Base-by-base conservation (phyloP, 768 basidiomycete genomes). In the Rhizopogon roseolus region DNA sequence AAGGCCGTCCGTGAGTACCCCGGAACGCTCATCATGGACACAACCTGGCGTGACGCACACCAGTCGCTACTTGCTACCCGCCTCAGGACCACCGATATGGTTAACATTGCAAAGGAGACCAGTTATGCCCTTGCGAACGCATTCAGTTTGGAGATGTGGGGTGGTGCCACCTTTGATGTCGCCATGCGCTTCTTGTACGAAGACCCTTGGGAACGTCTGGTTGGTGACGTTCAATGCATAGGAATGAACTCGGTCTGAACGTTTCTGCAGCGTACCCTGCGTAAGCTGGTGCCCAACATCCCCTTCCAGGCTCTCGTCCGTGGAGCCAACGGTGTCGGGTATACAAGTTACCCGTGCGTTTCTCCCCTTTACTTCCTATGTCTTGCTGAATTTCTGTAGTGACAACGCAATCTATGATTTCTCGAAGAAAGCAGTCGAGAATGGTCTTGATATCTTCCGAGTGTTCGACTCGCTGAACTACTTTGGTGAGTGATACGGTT, bases 391-490 rank as follows among this genome's bases (percentile, higher is more conserved):
- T 43, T 19, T 22, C 25, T 50, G 19, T 57, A 93, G 90, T 28
- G 95, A 98, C 70, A 99, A 99, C 63, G 96, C 92, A 54, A 98
- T 99, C 71, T 99, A 99, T 73, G 97, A 97, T 71, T 99, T 99
- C 77, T 97, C 92, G 57, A 96, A 95, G 78, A 96, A 96, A 70
- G 97, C 97, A 22, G 96, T 99, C n/a, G 94, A 98, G 74, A 97
- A 98, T 62, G 97, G 97, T 66, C 82, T 98, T 46, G 97, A 99
- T 73, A 99, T 99, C 69, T 99, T 99, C 90, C 84, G 97, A 65
- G 93, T 99, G 50, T 99, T 99, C 63, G 97, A 99, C 71, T 98
- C 97, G 29, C 76, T 99, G 72, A 99, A 99, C 78, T 99, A 98
- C 72, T 88, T 99, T 58, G 96, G 95, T 87, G 71, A 49, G 84